A percentile compares a stretch with the other conserved stretches of the same genome.
phyloP scores from a whole-genome alignment of 495 filamentous ascomycete genomes.

The Neurospora tetrasperma region DNA sequence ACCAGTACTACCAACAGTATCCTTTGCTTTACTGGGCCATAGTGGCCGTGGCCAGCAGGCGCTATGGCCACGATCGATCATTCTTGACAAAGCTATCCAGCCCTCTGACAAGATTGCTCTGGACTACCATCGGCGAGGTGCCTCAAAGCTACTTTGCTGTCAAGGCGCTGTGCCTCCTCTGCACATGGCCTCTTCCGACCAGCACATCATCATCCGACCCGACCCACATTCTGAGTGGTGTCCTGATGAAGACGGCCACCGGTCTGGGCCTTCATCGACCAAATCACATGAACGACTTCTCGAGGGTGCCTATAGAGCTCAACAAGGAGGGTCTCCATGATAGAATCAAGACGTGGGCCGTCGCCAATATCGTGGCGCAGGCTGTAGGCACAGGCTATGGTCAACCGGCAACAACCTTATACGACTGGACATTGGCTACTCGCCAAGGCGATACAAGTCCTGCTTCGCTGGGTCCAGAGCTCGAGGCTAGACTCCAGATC shows the following conservation, averaged over 20 bases:
- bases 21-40: constrained; percentile 83
- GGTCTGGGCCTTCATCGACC: constrained; percentile 85
- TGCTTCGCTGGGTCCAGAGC: constrained; percentile 56
- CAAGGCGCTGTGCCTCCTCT: constrained; percentile 80
- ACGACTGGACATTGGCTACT: constrained; percentile 72
- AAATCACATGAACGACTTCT: constrained; percentile 84
- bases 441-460: constrained; percentile 52
- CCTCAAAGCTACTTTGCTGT: constrained; percentile 85
- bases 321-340: constrained; percentile 79
- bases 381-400: constrained; percentile 85
- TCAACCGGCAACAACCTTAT: constrained; percentile 78
- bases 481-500: constrained; percentile 61
- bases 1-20: constrained; percentile 63
- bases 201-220: constrained; percentile 80
- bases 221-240: constrained; percentile 79
- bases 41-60: constrained; percentile 68
- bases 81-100: constrained; percentile 60
- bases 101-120: constrained; percentile 65
- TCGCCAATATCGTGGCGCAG: constrained; percentile 89
- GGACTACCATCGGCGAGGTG: constrained; percentile 71
- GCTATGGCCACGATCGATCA: constrained; percentile 53
- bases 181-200: constrained; percentile 83
- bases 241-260: constrained; percentile 90
- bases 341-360: constrained; percentile 80
- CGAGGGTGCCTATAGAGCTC: constrained; percentile 68